Conservation (phyloP, 495 filamentous ascomycete genomes). For the Aspergillus mulundensis region DNA sequence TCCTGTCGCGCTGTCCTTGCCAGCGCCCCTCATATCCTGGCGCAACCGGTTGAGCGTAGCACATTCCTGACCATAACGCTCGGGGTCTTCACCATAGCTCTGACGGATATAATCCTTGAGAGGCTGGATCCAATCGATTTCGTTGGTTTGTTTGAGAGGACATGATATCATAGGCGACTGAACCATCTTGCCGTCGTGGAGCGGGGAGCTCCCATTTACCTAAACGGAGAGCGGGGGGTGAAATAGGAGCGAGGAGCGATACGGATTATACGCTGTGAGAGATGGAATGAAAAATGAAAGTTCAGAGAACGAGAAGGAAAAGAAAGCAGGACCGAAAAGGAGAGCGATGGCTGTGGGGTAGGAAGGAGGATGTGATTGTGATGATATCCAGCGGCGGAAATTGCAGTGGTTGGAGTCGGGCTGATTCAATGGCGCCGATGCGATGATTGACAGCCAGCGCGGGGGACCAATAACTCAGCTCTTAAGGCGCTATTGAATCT, state of each 20-base stretch:
- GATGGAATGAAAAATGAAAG: background rate
- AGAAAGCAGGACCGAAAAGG: conserved; percentile 7
- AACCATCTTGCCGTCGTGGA: conserved; percentile 53
- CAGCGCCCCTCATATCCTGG: conserved; percentile 97
- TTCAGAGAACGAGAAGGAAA: background rate
- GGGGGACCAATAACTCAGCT: conserved; percentile 1
- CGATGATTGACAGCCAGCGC: conserved; percentile 5
- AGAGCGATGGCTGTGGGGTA: conserved; percentile 8
- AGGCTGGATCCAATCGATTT: conserved; percentile 96
- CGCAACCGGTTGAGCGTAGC: conserved; percentile 91
- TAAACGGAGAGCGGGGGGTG: conserved; percentile 10
- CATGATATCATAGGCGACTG: conserved; percentile 88
- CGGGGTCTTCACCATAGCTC: conserved; percentile 94
- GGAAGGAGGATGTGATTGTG: conserved; percentile 7
- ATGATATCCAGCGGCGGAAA: conserved; percentile 10
- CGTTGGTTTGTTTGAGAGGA: conserved; percentile 96
- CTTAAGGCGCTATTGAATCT: conserved; percentile 3
- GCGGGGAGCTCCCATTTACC: conserved; percentile 41
- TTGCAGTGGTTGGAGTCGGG: conserved; percentile 16
- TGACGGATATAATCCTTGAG: conserved; percentile 90
- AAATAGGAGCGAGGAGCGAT: background rate
- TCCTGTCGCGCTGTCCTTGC: conserved; percentile 92
- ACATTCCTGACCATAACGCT: conserved; percentile 91
- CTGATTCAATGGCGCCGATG: conserved; percentile 8
- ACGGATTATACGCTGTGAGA: background rate